A percentile compares a stretch with the other conserved stretches of the same genome.
These are phyloP conservation scores for Neurospora sp. DNA, from an alignment of 495 filamentous ascomycete genomes.

Conservation along the genomic window DNA sequence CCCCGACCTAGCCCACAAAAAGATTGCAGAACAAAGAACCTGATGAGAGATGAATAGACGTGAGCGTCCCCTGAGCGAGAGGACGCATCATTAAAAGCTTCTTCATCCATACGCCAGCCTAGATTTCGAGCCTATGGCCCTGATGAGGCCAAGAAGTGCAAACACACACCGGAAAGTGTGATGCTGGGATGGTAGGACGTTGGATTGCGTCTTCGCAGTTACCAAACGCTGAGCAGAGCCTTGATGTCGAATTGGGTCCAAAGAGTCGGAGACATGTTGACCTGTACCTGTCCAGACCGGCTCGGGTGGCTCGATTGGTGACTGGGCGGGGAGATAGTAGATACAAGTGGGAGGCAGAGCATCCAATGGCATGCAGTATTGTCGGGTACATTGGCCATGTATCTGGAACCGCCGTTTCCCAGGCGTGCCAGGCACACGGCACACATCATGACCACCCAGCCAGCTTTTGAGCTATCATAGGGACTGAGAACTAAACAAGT, in stretches of 20 bases:
- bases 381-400: neutral
- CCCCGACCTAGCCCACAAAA: neutral
- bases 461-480: neutral
- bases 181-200: constrained; percentile 8
- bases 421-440: neutral
- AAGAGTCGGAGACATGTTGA: neutral
- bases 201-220: neutral
- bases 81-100: neutral
- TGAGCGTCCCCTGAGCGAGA: neutral
- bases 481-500: neutral
- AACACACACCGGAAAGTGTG: constrained; percentile 1
- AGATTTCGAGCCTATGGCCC: neutral
- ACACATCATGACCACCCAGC: neutral
- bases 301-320: neutral
- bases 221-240: neutral
- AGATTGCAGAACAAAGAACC: neutral
- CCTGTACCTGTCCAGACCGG: neutral
- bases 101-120: neutral
- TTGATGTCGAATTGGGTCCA: neutral
- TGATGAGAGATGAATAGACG: neutral
- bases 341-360: neutral
- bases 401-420: neutral
- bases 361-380: neutral
- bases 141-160: constrained; percentile 2
- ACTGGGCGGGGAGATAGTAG: neutral